Base-by-base conservation (phyloP, 2,329 filamentous ascomycete genomes). In the Phaeosphaeriaceae sp. region DNA sequence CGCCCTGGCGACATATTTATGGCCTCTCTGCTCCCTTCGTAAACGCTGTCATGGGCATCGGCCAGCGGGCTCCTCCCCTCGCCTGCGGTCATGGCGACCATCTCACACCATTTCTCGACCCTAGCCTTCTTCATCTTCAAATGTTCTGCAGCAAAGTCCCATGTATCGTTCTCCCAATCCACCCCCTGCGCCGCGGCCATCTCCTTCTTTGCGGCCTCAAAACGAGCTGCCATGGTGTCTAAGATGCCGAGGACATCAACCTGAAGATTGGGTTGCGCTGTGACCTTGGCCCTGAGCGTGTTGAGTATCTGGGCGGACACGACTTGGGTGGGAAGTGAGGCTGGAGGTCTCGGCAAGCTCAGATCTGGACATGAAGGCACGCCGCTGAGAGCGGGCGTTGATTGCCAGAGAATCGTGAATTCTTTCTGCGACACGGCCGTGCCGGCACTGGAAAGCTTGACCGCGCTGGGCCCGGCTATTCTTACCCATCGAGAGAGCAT, bases 401-500 rank as follows among this genome's bases (percentile, higher is more conserved):
- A 8, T 26, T 26, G 21, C 21, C 21, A 26, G 21, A 8, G 21
- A 26, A 26, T 8, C 21, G 21, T 26, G 21, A 26, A 26, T 26
- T 26, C 21, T 26, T 26, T 26, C 21, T 26, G 21, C 21, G 21
- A 26, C 21, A 26, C 21, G 21, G 8, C 21, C 21, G 21, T 26
- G 21, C 33, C 9, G n/a, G 33, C n/a, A 35, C n/a, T 8, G 33
- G n/a, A 35, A 15, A 35, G 33, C 33, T 35, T 35, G 33, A 35
- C n/a, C n/a, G 33, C 8, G 33, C n/a, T 35, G 7, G 33, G 33
- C n/a, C 33, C 33, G 33, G 33, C 33, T 35, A 35, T 3, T 35
- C 33, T 35, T 35, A 16, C 33, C 33, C 33, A 35, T 35, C 33
- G 33, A 35, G 33, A 35, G 33, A 35, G 33, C 33, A 35, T 35